Base-by-base conservation (phyloP, 371 early-diverging fungal species). In the Mortierella sp. region DNA sequence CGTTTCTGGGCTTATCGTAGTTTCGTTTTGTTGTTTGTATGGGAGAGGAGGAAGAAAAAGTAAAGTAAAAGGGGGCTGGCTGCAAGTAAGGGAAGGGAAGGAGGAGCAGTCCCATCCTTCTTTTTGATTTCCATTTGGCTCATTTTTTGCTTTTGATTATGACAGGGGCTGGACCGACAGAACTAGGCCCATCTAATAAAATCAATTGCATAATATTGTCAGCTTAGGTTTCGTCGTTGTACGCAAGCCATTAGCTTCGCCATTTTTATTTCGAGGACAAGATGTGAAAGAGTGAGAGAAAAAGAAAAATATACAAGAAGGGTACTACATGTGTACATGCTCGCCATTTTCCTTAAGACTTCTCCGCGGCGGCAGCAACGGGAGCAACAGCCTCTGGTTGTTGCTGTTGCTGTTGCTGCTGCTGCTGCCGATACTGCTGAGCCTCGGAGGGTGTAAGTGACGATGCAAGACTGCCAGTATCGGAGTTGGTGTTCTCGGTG, bases 401-500 rank as follows among this genome's bases (percentile, higher is more conserved):
- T 31, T 68, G 42, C 24, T 68, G 68, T 21, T 55, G 55, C 1
- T 55, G n/a, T 19, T n/a, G n/a, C 7, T 55, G 55, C 2, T 55
- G 24, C 55, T 50, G 55, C 2, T 55, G 24, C 55, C 16, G 50
- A 3, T 38, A 38, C 44, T 68, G 65, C 24, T 65, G 68, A 42
- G 9, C 3, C 24, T 68, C 68, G 19, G 42, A 1, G 9, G 68
- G 7, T 42, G 24, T 8, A 68, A 68, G 11, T 42, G 68, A 42
- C 10, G 68, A 42, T 68, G 68, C 68, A 42, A 42, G 50, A 11
- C 73, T 50, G 38, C 73, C 54, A 28, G 48, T 31, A 65, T 38
- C 42, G 3, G 68, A 42, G 34, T 68, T 68, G 68, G 68, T 24
- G 38, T 31, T 28, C 24, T 81, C 76, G 19, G 76, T 84, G 47